Evolutionary conservation across 441 rosid genomes (phyloP).

Genomic region (Syzygium malaccense): DNA sequence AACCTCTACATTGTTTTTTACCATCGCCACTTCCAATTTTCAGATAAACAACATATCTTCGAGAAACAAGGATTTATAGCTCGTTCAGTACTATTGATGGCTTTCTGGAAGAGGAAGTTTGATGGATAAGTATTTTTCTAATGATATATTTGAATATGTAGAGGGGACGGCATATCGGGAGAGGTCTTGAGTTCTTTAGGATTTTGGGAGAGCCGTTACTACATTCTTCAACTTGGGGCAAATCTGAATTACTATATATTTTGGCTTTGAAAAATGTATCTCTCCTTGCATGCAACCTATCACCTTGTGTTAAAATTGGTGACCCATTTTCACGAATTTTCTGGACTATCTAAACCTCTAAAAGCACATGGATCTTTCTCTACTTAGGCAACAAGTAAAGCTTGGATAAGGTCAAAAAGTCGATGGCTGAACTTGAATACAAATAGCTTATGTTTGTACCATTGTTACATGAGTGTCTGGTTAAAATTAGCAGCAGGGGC

Average conservation of each 20-base stretch:
- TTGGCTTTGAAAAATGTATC: not conserved
- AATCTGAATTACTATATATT: not conserved
- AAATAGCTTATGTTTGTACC: not conserved
- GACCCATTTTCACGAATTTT: not conserved
- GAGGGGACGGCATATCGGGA: not conserved
- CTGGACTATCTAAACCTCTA: not conserved
- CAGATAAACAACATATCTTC: not conserved
- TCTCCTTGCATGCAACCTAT: not conserved
- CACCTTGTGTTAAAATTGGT: not conserved
- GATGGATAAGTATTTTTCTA: not conserved
- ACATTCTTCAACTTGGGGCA: not conserved
- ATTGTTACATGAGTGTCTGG: not conserved
- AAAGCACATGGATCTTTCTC: not conserved
- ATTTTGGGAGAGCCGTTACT: not conserved
- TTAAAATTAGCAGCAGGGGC: not conserved
- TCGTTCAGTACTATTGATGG: not conserved
- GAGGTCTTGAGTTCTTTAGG: not conserved
- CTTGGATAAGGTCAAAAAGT: not conserved
- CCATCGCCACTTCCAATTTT: not conserved
- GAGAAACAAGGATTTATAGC: not conserved
- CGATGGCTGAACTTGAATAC: not conserved
- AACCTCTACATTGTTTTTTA: not conserved
- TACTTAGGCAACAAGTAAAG: not conserved
- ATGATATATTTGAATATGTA: not conserved
- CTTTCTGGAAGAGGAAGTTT: not conserved